Conservation (phyloP, 768 basidiomycete species). For the Amanita fuliginea region DNA sequence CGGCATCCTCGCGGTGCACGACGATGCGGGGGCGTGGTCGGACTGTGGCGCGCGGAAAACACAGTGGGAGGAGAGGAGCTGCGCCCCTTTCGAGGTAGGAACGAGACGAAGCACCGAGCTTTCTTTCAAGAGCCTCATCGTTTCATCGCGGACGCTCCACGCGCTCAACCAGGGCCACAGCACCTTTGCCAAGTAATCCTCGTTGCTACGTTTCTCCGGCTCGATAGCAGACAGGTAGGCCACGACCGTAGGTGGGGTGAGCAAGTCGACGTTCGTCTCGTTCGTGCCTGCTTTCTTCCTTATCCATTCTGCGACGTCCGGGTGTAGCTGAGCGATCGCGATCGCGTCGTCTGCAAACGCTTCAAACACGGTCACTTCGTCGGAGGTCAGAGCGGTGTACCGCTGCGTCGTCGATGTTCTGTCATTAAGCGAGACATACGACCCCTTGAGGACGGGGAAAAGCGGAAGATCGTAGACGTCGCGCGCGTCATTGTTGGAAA, state of each 20-base stretch:
- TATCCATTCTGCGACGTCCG: constrained; percentile 13
- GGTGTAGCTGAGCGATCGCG: constrained; percentile 17
- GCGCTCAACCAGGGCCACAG: constrained; percentile 34
- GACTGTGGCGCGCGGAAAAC: constrained; percentile 17
- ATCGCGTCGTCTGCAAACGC: constrained; percentile 14
- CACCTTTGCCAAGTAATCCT: constrained; percentile 26
- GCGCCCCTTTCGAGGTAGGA: constrained; percentile 21
- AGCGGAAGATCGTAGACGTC: constrained; percentile 27
- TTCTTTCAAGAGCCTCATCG: background rate
- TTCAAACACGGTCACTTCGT: constrained; percentile 19
- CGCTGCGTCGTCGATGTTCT: background rate
- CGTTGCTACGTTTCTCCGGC: constrained; percentile 10
- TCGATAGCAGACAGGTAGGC: constrained; percentile 9
- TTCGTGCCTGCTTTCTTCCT: constrained; percentile 11
- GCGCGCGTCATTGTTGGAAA: constrained; percentile 19
- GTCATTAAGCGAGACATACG: background rate
- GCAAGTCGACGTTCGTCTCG: constrained; percentile 20
- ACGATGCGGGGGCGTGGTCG: constrained; percentile 6
- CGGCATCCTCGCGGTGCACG: constrained; percentile 10
- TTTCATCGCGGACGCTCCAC: constrained; percentile 10
- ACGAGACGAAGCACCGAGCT: constrained; percentile 16
- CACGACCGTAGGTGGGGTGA: constrained; percentile 17
- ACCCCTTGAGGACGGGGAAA: constrained; percentile 17
- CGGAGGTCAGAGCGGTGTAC: constrained; percentile 18
- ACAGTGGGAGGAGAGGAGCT: constrained; percentile 10